Conservation (phyloP, 306 rosid genomes). For the Carpinus viminea region DNA sequence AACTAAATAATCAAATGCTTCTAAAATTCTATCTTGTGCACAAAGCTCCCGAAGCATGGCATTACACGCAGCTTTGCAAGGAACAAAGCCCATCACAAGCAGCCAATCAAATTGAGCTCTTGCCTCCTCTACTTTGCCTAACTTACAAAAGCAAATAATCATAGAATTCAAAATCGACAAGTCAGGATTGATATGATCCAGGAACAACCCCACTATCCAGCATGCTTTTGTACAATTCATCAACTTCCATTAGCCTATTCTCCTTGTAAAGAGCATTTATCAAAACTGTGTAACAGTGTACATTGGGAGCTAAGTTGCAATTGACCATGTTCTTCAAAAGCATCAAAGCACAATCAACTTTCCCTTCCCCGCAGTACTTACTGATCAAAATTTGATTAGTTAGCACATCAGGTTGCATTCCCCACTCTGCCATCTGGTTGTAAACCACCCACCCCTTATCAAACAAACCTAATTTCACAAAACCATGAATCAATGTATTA, state of each 20-base stretch:
- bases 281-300: conserved; percentile 44
- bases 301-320: conserved; percentile 32
- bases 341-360: conserved; percentile 33
- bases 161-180: conserved; percentile 35
- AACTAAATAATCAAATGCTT: conserved; percentile 37
- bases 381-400: conserved; percentile 43
- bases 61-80: conserved; percentile 33
- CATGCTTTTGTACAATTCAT: conserved; percentile 32
- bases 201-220: conserved; percentile 39
- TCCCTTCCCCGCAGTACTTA: conserved; percentile 34
- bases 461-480: conserved; percentile 34
- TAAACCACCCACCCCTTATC: conserved; percentile 44
- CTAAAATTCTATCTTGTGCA: conserved; percentile 31
- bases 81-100: conserved; percentile 26
- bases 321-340: conserved; percentile 35
- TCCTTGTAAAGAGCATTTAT: conserved; percentile 36
- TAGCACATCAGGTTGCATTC: conserved; percentile 39
- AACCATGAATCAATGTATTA: conserved; percentile 46
- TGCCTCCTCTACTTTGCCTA: conserved; percentile 48
- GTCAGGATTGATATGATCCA: conserved; percentile 32
- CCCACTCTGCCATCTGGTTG: conserved; percentile 43
- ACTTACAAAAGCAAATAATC: conserved; percentile 40
- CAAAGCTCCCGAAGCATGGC: conserved; percentile 32
- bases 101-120: conserved; percentile 31
- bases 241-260: conserved; percentile 27